Conservation (phyloP, 345 rosid genomes). For the Ceriops tagal region DNA sequence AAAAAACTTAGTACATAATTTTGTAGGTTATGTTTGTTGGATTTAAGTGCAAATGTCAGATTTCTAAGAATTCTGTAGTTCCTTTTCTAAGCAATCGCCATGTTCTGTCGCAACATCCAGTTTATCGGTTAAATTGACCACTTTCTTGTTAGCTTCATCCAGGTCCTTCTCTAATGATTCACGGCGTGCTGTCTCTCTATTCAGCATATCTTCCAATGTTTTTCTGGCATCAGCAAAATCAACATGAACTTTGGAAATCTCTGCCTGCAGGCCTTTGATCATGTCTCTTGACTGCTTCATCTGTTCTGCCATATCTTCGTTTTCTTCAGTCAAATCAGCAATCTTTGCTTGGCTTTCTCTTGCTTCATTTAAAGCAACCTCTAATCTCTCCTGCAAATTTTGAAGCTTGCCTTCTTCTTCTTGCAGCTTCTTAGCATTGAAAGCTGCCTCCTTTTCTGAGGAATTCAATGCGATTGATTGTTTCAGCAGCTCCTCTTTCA, state of each 20-base stretch:
- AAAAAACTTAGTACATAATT: no score
- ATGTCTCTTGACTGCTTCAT: conserved; percentile 45
- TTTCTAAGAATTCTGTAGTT: conserved; percentile 38
- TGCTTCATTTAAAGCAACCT: conserved; percentile 36
- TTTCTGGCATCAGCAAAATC: conserved; percentile 48
- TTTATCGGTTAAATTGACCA: conserved; percentile 29
- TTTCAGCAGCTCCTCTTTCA: conserved; percentile 42
- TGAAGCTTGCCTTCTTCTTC: conserved; percentile 47
- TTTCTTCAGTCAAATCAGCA: conserved; percentile 51
- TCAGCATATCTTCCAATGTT: conserved; percentile 39
- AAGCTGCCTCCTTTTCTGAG: conserved; percentile 51
- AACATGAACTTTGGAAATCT: conserved; percentile 46
- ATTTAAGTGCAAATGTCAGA: no score
- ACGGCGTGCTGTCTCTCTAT: conserved; percentile 40
- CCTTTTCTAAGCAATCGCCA: conserved; percentile 56
- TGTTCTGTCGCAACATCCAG: conserved; percentile 42
- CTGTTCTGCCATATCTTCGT: conserved; percentile 46
- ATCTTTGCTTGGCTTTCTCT: conserved; percentile 35
- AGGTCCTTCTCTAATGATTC: conserved; percentile 52
- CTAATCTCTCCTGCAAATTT: conserved; percentile 48
- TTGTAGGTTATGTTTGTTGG: no score
- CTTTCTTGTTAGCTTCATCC: conserved; percentile 7
- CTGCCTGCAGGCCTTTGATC: conserved; percentile 55
- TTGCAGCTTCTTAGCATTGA: conserved; percentile 45
- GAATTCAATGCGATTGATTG: conserved; percentile 48